Evolutionary conservation across 495 filamentous ascomycete species (phyloP).

Genomic region (Tuber brumale): DNA sequence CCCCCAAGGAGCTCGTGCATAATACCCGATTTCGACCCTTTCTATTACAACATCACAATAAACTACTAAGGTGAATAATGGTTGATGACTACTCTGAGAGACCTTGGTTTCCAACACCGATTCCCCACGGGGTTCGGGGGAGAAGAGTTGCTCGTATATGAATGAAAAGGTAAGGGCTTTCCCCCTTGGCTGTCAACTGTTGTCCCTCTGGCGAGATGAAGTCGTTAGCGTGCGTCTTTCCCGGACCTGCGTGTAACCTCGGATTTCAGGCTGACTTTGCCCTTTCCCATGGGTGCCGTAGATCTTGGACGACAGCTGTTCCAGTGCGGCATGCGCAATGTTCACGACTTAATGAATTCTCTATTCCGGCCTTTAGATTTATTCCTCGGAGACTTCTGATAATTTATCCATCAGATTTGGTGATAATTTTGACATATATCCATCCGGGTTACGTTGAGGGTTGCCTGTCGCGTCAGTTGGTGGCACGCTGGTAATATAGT

Average conservation of each 20-base stretch:
- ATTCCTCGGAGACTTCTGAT: neutral
- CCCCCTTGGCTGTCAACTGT: slow-evolving; percentile 2
- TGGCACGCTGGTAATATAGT: slow-evolving; percentile 31
- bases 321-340: slow-evolving; percentile 17
- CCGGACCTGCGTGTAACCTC: slow-evolving; percentile 35
- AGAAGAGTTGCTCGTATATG: neutral
- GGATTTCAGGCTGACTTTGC: slow-evolving; percentile 26
- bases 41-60: neutral
- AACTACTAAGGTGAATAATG: neutral
- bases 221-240: slow-evolving; percentile 35
- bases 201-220: slow-evolving; percentile 25
- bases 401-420: slow-evolving; percentile 9
- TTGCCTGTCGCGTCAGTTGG: slow-evolving; percentile 26
- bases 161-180: neutral
- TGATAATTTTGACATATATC: neutral
- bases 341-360: slow-evolving; percentile 30
- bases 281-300: slow-evolving; percentile 29
- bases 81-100: neutral
- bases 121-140: neutral
- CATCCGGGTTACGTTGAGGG: neutral
- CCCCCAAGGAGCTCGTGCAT: neutral
- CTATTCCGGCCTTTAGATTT: slow-evolving; percentile 15
- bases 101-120: neutral
- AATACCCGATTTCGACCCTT: neutral
- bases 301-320: slow-evolving; percentile 40